Evolutionary conservation across 2,329 filamentous ascomycete species (phyloP).

Genomic region (Furcasterigmium furcatum): DNA sequence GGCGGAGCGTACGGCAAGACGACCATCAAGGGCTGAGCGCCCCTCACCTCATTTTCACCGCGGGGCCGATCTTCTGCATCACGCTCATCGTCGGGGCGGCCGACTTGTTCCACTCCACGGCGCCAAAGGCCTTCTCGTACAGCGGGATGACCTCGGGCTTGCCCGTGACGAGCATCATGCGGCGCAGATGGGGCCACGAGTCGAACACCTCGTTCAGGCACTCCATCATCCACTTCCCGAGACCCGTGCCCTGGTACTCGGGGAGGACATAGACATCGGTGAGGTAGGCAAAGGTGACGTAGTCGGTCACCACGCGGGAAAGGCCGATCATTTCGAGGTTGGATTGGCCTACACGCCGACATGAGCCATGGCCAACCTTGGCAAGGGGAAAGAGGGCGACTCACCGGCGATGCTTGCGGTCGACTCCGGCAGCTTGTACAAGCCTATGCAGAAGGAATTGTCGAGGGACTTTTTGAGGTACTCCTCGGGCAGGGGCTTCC

Average conservation of each 20-base stretch:
- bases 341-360: slow-evolving; percentile 8
- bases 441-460: slow-evolving; percentile 56
- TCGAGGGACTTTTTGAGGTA: slow-evolving; percentile 49
- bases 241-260: slow-evolving; percentile 56
- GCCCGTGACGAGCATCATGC: slow-evolving; percentile 52
- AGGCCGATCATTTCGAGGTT: slow-evolving; percentile 34
- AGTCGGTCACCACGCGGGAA: slow-evolving; percentile 20
- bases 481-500: slow-evolving; percentile 43
- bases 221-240: slow-evolving; percentile 63
- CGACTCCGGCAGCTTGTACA: slow-evolving; percentile 41
- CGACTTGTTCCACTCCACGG: slow-evolving; percentile 38
- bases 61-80: slow-evolving; percentile 35
- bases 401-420: slow-evolving; percentile 27
- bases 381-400: slow-evolving; percentile 3
- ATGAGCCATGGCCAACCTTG: neutral
- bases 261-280: slow-evolving; percentile 66
- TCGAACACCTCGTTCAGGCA: slow-evolving; percentile 55
- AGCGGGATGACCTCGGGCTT: slow-evolving; percentile 28
- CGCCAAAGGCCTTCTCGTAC: slow-evolving; percentile 45
- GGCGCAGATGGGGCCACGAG: slow-evolving; percentile 56
- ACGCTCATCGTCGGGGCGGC: slow-evolving; percentile 34
- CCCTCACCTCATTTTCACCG: slow-evolving; percentile 5
- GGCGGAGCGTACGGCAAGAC: slow-evolving; percentile 79
- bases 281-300: slow-evolving; percentile 18
- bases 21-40: slow-evolving; percentile 28